Percentiles rank a stretch among this genome's conserved stretches.
These are phyloP conservation scores for Encephalitozoon romaleae DNA, from an alignment of 371 early-diverging fungal genomes.

Conservation along the genomic window DNA sequence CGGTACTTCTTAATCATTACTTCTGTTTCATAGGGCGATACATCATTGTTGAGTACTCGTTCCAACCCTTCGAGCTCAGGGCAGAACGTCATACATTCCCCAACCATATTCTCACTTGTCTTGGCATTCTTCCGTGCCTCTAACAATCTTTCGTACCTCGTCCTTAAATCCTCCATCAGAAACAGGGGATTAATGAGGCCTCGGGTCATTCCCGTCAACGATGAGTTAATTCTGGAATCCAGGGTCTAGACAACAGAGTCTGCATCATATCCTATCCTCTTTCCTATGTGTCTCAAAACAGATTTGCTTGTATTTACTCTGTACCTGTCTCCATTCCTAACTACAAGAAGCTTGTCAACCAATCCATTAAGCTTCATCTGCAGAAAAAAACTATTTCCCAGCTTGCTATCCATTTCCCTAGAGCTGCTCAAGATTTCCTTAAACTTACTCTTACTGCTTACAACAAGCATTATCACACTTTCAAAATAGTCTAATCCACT, in stretches of 20 bases:
- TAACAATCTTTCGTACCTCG: background rate
- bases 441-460: background rate
- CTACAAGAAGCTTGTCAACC: background rate
- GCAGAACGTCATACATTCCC: conserved; percentile 46
- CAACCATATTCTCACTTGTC: background rate
- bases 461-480: conserved; percentile 8
- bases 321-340: conserved; percentile 7
- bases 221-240: background rate
- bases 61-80: conserved; percentile 45
- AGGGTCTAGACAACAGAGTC: background rate
- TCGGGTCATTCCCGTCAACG: background rate
- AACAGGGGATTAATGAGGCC: background rate
- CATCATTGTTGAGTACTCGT: conserved; percentile 40
- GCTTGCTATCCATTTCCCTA: background rate
- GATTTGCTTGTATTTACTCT: background rate
- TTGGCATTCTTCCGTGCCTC: background rate
- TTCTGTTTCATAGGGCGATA: conserved; percentile 39
- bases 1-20: conserved; percentile 70
- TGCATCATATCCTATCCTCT: background rate
- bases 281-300: background rate
- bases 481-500: background rate
- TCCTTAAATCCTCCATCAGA: background rate
- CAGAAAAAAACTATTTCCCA: background rate
- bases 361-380: background rate
- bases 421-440: background rate